A percentile compares a stretch with the other conserved stretches of the same genome.
Conservation (phyloP, 345 rosid species). For the Capsella bursapastoris region DNA sequence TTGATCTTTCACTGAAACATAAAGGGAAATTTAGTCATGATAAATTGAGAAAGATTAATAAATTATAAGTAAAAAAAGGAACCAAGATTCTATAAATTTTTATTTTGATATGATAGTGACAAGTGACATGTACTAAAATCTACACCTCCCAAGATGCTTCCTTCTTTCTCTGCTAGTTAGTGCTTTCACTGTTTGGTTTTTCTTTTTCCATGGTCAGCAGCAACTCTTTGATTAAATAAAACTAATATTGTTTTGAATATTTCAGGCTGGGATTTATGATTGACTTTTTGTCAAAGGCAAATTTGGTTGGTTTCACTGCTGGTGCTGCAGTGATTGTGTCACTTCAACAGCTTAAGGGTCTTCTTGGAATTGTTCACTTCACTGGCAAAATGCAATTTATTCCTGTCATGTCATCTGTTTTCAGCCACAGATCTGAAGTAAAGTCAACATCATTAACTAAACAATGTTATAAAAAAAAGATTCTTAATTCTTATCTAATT, state of each 20-base stretch:
- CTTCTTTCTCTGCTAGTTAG: conserved; percentile 23
- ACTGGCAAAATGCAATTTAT: conserved; percentile 84
- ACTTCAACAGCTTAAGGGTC: conserved; percentile 89
- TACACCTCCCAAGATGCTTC: conserved; percentile 44
- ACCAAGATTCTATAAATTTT: conserved; percentile 40
- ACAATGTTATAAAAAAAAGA: not conserved
- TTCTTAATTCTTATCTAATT: conserved; percentile 17
- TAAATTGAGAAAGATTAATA: conserved; percentile 26
- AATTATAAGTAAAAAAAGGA: not conserved
- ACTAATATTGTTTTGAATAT: not conserved
- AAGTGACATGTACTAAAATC: conserved; percentile 58
- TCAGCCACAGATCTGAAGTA: conserved; percentile 69
- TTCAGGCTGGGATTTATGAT: conserved; percentile 93
- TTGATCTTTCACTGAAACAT: conserved; percentile 30
- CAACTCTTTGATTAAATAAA: conserved; percentile 7
- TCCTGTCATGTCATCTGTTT: conserved; percentile 64
- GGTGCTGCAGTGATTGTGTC: conserved; percentile 97
- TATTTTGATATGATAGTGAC: conserved; percentile 48
- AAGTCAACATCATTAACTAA: conserved; percentile 12
- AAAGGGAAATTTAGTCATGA: conserved; percentile 24
- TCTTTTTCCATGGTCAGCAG: conserved; percentile 26
- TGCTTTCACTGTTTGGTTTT: conserved; percentile 39
- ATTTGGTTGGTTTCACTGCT: conserved; percentile 93
- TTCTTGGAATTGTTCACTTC: conserved; percentile 95
- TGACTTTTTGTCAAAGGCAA: conserved; percentile 97